Evolutionary conservation across 176 grass and related monocot species (phyloP).

Genomic region (Juncus inflexus): DNA sequence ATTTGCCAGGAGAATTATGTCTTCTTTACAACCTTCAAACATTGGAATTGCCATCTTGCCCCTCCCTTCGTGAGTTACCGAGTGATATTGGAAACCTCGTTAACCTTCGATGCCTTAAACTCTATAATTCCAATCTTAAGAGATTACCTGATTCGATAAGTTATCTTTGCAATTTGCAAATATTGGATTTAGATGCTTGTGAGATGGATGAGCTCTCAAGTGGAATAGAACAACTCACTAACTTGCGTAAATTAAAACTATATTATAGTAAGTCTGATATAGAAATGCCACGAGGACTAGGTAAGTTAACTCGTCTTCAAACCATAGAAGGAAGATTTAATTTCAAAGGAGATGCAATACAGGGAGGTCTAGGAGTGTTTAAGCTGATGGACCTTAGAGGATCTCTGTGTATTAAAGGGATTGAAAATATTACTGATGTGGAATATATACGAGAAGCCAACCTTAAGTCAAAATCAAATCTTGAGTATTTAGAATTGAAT

Average conservation of each 20-base stretch:
- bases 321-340: background rate
- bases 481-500: background rate
- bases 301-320: background rate
- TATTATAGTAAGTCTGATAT: background rate
- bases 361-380: background rate
- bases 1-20: background rate
- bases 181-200: too few species aligned
- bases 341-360: background rate
- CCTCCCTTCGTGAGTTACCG: background rate
- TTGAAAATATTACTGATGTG: background rate
- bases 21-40: background rate
- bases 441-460: background rate
- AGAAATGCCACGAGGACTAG: background rate
- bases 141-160: slow-evolving; percentile 8
- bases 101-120: background rate
- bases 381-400: background rate
- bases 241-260: background rate
- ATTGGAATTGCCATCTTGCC: background rate
- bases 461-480: background rate
- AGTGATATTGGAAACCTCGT: background rate
- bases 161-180: too few species aligned
- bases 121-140: background rate
- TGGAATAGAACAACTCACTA: too few species aligned
- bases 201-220: too few species aligned
- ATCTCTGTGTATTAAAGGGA: background rate